phyloP scores from a whole-genome alignment of 2,329 filamentous ascomycete species.

The Torrubiella hemipterigena region DNA sequence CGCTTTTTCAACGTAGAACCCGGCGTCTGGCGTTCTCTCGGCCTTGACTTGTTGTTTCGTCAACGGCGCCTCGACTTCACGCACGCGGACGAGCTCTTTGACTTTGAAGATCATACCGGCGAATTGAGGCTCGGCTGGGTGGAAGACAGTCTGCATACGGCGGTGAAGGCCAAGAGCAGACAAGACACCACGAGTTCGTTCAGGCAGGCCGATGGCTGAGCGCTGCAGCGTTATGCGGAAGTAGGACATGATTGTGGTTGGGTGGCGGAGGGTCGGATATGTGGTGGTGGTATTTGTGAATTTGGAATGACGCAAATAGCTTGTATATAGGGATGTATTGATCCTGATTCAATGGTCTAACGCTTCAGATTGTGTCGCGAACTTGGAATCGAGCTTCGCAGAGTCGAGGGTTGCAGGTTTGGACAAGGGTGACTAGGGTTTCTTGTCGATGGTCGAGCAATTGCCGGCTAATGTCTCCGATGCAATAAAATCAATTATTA shows the following conservation, averaged over 20 bases:
- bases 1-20: conserved; percentile 66
- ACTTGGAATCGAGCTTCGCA: no score
- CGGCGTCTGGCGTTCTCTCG: conserved; percentile 61
- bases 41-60: conserved; percentile 58
- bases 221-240: conserved; percentile 89
- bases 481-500: no score
- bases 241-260: conserved; percentile 48
- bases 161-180: conserved; percentile 75
- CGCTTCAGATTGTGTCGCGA: no score
- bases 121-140: conserved; percentile 67
- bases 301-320: no score
- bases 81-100: conserved; percentile 78
- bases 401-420: no score
- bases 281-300: conserved; percentile 1
- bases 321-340: no score
- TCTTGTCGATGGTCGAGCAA: no score
- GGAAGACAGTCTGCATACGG: conserved; percentile 79
- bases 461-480: no score
- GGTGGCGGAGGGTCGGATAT: no score
- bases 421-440: no score
- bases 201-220: conserved; percentile 77
- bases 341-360: no score
- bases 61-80: conserved; percentile 58
- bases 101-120: conserved; percentile 90
- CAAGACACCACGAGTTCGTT: conserved; percentile 68